Evolutionary conservation across 2,329 filamentous ascomycete species (phyloP), one percentile per base, ranked within the genome.

Genomic region (Aspergillus caelatus): DNA sequence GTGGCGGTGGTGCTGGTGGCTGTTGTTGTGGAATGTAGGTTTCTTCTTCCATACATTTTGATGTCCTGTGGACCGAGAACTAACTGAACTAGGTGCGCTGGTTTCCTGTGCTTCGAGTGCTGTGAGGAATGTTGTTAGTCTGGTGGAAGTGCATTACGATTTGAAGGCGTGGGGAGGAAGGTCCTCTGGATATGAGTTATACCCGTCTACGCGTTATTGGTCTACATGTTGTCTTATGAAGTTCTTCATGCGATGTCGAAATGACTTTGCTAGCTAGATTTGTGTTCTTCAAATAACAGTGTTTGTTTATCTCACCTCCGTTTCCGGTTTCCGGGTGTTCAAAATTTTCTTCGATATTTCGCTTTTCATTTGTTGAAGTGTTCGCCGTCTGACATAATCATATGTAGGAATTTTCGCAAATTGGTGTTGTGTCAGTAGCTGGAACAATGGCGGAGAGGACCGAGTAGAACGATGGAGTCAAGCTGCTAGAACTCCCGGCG

Each of bases 11-110:
- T 26, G 67, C 53, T n/a, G 71, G 70, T 41, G 71, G 71, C 23
- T 58, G 71, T 10, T 75, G 72, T 66, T 75, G 72, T 57, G 72
- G 72, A 66, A 61, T 73, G 72, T 75, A 69, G 61, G 67, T 66
- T 50, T 55, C 19, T 39, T 14, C 46, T 62, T 26, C 12, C 26
- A 30, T 10, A 53, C 26, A 50, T 14, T 3, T 1, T 32, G 34
- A 21, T 34, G 9, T 8, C 5, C 4, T 12, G 14, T 32, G 14
- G 14, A 6, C 21, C 50, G 30, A 50, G n/a, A 34, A 30, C 28
- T 45, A 34, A 54, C 19, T 16, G 23, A 21, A 16, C 8, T 36
- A 73, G 72, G 23, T 73, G 70, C 61, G 71, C 72, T 12, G 71
- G 71, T 69, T 57, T 73, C 23, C 56, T 65, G 39, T 72, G 71